Conservation (phyloP, 495 filamentous ascomycete genomes). For the Penicillium angulare region DNA sequence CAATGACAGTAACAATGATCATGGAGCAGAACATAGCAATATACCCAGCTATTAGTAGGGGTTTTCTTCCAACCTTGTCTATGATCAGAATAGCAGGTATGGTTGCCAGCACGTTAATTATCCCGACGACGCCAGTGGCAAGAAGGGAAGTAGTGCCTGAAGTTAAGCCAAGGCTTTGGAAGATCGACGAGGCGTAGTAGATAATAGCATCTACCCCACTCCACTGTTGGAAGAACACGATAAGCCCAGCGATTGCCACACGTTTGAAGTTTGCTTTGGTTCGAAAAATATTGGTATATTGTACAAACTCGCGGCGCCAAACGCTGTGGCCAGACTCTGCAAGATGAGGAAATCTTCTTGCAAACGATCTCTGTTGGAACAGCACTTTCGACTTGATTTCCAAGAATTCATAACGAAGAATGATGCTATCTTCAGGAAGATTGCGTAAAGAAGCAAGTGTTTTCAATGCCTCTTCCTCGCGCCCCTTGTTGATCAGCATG, state of each 20-base stretch:
- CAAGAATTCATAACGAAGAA: conserved; percentile 76
- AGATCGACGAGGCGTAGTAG: conserved; percentile 37
- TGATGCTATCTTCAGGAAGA: conserved; percentile 53
- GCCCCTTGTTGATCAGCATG: conserved; percentile 53
- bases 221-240: conserved; percentile 60
- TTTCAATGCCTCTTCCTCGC: conserved; percentile 24
- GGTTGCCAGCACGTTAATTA: conserved; percentile 73
- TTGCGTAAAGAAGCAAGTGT: conserved; percentile 64
- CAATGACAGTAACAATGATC: conserved; percentile 44
- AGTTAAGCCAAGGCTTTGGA: not conserved
- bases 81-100: conserved; percentile 69
- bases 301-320: conserved; percentile 26
- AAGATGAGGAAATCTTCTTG: conserved; percentile 33
- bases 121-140: conserved; percentile 69
- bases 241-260: conserved; percentile 31
- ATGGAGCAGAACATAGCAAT: conserved; percentile 66
- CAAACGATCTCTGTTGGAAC: conserved; percentile 30
- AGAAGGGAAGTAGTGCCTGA: conserved; percentile 42
- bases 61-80: conserved; percentile 68
- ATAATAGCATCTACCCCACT: conserved; percentile 50
- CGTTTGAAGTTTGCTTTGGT: conserved; percentile 38
- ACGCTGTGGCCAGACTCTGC: conserved; percentile 45
- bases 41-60: conserved; percentile 68
- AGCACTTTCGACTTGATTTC: conserved; percentile 63
- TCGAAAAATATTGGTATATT: conserved; percentile 25